A percentile compares a stretch with the other conserved stretches of the same genome.
Conservation (phyloP, 441 rosid species). For the Jatropha podagrica region DNA sequence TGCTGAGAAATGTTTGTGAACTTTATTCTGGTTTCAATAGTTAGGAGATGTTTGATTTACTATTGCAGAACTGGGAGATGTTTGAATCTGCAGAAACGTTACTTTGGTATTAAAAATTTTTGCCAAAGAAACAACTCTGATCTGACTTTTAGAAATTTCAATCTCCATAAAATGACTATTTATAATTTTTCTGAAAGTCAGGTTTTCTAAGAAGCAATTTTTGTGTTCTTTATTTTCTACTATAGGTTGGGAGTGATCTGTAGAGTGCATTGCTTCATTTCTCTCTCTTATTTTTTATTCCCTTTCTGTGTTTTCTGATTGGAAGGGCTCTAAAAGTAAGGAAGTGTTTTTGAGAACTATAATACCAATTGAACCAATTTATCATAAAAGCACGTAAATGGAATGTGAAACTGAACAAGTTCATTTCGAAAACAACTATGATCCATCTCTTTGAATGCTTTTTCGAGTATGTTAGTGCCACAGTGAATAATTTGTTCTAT, state of each 20-base stretch:
- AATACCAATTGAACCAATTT: background rate
- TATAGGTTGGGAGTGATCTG: background rate
- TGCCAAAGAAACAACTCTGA: background rate
- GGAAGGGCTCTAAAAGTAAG: background rate
- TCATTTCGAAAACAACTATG: background rate
- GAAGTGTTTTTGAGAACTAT: background rate
- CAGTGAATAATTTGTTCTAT: background rate
- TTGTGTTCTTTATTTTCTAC: background rate
- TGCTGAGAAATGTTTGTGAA: background rate
- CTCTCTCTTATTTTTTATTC: background rate
- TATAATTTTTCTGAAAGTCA: background rate
- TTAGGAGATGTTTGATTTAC: constrained; percentile 9
- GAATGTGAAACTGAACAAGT: background rate
- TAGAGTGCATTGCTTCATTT: background rate
- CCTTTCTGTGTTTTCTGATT: too few relatives aligned
- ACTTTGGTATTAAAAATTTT: too few relatives aligned
- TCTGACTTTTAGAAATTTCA: background rate
- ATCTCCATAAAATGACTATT: background rate
- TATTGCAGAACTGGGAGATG: constrained; percentile 5
- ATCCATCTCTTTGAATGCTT: background rate
- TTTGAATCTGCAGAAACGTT: background rate
- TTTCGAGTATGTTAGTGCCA: background rate
- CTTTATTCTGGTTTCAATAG: background rate
- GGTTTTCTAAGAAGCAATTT: background rate
- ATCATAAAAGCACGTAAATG: background rate